Evolutionary conservation across 345 rosid genomes (phyloP).

Genomic region (Lumnitzera racemosa): DNA sequence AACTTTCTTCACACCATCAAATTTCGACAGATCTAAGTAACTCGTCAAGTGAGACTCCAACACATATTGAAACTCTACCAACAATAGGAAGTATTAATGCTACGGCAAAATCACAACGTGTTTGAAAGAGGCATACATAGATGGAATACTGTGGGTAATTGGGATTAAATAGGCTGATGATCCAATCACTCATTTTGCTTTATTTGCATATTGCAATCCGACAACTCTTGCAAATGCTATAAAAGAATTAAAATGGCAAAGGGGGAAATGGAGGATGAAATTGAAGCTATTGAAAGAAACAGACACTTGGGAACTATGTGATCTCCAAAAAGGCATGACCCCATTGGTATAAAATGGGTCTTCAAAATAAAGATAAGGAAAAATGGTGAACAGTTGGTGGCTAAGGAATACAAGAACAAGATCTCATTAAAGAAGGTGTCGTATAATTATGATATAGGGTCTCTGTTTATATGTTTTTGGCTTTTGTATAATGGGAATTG

Average conservation of each 20-base stretch:
- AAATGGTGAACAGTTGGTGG: neutral
- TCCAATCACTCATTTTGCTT: neutral
- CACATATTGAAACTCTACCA: too few species aligned
- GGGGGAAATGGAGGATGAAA: neutral
- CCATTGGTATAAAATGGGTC: neutral
- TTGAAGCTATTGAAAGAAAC: neutral
- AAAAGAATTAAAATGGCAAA: neutral
- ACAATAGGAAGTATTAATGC: too few species aligned
- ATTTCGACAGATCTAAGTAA: too few species aligned
- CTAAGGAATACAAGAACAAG: neutral
- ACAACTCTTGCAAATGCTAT: neutral
- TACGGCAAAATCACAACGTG: too few species aligned
- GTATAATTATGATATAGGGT: too few species aligned
- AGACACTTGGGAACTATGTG: neutral
- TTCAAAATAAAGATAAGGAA: neutral
- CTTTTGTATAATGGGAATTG: too few species aligned
- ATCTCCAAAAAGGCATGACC: neutral
- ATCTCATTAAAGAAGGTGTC: too few species aligned
- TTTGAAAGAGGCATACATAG: neutral
- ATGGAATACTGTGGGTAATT: neutral
- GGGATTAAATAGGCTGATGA: neutral
- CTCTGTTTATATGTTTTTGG: too few species aligned
- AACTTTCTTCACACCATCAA: too few species aligned
- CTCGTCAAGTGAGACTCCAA: too few species aligned
- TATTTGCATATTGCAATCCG: slow-evolving; percentile 1